Base-by-base conservation (phyloP, 495 filamentous ascomycete genomes). In the Friedmanniomyces simplex region DNA sequence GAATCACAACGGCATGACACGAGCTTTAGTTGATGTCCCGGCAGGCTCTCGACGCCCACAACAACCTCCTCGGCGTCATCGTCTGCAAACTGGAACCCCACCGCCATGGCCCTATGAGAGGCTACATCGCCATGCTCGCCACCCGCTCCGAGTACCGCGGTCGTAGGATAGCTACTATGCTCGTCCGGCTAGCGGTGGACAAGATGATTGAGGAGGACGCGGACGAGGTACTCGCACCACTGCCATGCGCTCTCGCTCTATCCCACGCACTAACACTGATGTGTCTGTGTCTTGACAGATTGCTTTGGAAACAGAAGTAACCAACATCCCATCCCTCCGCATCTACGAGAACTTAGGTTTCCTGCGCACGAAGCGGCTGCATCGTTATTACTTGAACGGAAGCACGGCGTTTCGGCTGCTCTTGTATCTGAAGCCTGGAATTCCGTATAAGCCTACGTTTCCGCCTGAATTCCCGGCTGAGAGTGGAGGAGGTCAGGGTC, bases 71-170 rank as follows among this genome's bases (percentile, higher is more conserved):
- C 45, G 94, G 94, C 48, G 91, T 97, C 28, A 86, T 99, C n/a
- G 83, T 99, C 54, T 94, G 83, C 62, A 99, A 99, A 67, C 82
- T 99, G 25, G 94, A 99, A 70, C 80, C 80, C 14, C 94, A 97
- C 71, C 78, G 82, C 20, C 80, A 83, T 1, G 84, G 89, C 12
- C 89, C 88, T 0, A 69, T 90, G 58, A 83, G 94, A 52, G 94
- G 94, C 53, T 99, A 99, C 73, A 96, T 99, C 61, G 94, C 94
- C 67, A 99, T 99, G 94, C 78, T 99, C 50, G 94, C 91, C 25
- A 88, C 94, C 25, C 79, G 82, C 51, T 79, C 88, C 52, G 75
- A 82, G 22, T 84, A 87, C 67, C 81, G 94, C 4, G 88, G 89
- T 0, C 78, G 81, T 46, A 89, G 93, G n/a, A 91, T 99, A 53